Evolutionary conservation across 352 stramenopile species (phyloP).

Genomic region (Thraustochytrium sp.): DNA sequence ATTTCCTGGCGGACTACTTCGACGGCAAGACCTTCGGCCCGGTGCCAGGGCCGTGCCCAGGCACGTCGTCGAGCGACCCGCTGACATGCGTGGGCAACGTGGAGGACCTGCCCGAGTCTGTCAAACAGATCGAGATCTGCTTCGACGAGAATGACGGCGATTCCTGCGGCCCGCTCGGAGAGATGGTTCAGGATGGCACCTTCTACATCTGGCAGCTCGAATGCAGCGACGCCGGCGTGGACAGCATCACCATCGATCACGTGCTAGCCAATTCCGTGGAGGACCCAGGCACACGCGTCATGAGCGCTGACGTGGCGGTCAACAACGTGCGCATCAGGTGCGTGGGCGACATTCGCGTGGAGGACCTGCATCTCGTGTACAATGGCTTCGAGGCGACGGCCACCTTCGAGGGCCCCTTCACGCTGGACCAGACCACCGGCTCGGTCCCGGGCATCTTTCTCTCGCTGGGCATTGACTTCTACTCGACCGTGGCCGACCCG

Average conservation of each 20-base stretch:
- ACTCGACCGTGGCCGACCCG: background rate
- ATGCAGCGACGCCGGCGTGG: background rate
- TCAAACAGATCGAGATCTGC: constrained; percentile 5
- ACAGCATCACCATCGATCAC: background rate
- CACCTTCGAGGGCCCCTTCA: background rate
- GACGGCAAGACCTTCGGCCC: constrained; percentile 28
- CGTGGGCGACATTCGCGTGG: background rate
- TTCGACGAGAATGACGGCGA: background rate
- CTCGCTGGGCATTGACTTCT: background rate
- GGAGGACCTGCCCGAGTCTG: background rate
- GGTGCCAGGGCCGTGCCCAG: background rate
- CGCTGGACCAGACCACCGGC: background rate
- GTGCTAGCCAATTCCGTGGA: too few species aligned
- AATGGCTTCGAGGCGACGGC: background rate
- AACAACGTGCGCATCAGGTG: background rate
- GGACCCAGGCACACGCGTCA: background rate
- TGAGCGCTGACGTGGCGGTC: background rate
- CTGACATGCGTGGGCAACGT: background rate
- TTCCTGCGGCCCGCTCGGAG: background rate
- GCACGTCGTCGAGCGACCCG: background rate
- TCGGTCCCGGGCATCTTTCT: background rate
- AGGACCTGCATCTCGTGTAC: background rate
- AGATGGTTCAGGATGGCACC: background rate
- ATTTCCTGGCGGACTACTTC: constrained; percentile 35
- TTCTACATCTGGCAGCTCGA: constrained; percentile 14